These are phyloP conservation scores for Trichoderma pleuroti DNA, from an alignment of 2,329 filamentous ascomycete species.

Conservation along the genomic window DNA sequence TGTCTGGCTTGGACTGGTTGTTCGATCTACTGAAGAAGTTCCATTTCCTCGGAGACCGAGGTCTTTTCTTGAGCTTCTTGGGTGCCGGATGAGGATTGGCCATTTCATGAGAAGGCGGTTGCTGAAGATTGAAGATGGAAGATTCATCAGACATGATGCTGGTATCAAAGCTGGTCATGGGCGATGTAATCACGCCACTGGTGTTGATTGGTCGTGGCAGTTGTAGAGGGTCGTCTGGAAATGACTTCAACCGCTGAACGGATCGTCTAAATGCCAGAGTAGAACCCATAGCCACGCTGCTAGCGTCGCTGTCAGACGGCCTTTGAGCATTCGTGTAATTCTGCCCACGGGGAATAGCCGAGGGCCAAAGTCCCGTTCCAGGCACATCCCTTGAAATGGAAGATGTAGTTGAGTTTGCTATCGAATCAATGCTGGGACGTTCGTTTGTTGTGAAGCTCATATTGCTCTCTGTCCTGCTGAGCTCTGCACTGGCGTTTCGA, in stretches of 20 bases:
- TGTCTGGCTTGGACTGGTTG: conserved; percentile 35
- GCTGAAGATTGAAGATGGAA: conserved; percentile 37
- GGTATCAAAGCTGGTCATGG: conserved; percentile 55
- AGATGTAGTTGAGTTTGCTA: conserved; percentile 38
- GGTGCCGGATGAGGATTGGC: conserved; percentile 31
- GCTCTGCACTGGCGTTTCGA: conserved; percentile 50
- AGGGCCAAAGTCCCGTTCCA: conserved; percentile 51
- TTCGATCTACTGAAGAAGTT: conserved; percentile 60
- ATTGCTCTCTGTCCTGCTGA: conserved; percentile 48
- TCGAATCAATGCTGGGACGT: conserved; percentile 44
- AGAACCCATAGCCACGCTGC: conserved; percentile 44
- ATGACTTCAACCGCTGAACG: conserved; percentile 47
- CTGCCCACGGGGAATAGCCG: conserved; percentile 45
- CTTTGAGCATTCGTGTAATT: conserved; percentile 32
- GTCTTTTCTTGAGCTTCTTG: conserved; percentile 55
- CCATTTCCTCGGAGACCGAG: conserved; percentile 58
- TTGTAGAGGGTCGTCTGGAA: conserved; percentile 43
- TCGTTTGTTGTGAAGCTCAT: conserved; percentile 40
- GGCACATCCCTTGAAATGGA: conserved; percentile 39
- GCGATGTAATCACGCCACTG: conserved; percentile 41
- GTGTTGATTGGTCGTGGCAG: conserved; percentile 54
- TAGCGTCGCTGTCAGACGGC: conserved; percentile 56
- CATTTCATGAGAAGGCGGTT: conserved; percentile 34
- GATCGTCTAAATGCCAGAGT: conserved; percentile 55
- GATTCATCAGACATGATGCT: conserved; percentile 58